A percentile compares a stretch with the other conserved stretches of the same genome.
Conservation (phyloP, 2,329 filamentous ascomycete genomes). For the Nothopassalora personata region DNA sequence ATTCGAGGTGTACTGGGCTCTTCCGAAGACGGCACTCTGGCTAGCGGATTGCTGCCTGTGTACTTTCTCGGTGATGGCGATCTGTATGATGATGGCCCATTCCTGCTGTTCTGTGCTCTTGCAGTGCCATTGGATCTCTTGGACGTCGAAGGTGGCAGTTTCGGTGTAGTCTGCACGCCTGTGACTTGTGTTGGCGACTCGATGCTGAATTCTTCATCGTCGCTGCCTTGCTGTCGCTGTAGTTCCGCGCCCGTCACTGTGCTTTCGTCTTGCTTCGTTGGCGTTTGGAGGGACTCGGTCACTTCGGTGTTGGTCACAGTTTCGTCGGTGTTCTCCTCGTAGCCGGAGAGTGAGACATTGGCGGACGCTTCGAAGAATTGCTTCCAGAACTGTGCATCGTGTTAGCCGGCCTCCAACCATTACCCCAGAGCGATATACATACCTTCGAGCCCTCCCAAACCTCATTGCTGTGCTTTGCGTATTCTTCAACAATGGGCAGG, state of each 20-base stretch:
- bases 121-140: slow-evolving; percentile 24
- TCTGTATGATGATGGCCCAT: slow-evolving; percentile 20
- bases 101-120: slow-evolving; percentile 17
- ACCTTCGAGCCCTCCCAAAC: slow-evolving; percentile 98
- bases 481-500: slow-evolving; percentile 87
- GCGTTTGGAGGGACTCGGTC: slow-evolving; percentile 27
- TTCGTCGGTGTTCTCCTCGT: slow-evolving; percentile 70
- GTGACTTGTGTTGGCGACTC: slow-evolving; percentile 51
- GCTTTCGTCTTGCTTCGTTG: slow-evolving; percentile 24
- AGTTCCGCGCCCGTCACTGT: slow-evolving; percentile 32
- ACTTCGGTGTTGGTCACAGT: slow-evolving; percentile 42
- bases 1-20: slow-evolving; percentile 30
- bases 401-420: not conserved
- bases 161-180: slow-evolving; percentile 57
- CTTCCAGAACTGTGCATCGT: slow-evolving; percentile 78
- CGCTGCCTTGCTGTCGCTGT: slow-evolving; percentile 27
- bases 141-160: slow-evolving; percentile 37
- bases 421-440: not conserved
- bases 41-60: slow-evolving; percentile 36
- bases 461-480: slow-evolving; percentile 84
- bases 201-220: slow-evolving; percentile 56
- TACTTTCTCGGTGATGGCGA: slow-evolving; percentile 37
- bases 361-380: slow-evolving; percentile 99
- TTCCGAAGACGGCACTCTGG: slow-evolving; percentile 18
- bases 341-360: slow-evolving; percentile 91